Base-by-base conservation (phyloP, 768 basidiomycete species). In the Tricholoma sp. region DNA sequence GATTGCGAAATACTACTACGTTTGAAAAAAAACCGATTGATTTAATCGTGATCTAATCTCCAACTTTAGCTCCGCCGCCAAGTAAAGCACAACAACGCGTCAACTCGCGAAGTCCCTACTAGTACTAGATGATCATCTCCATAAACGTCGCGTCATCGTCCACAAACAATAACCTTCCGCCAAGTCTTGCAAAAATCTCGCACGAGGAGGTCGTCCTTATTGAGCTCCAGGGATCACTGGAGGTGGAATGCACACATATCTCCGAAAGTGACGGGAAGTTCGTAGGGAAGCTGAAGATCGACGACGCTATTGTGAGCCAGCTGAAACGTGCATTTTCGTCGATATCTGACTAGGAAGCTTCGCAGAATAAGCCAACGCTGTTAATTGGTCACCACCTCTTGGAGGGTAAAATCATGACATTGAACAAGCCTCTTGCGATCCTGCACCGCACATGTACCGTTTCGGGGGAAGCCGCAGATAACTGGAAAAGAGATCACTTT, bases 331-430 rank as follows among this genome's bases (percentile, higher is more conserved):
- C 5, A 49, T 31, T 10, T 46, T 27, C 24, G 24, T 56, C 24
- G 49, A 32, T 34, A 52, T 22, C 46, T 35, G 22, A 47, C 9
- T 57, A 50, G 47, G 35, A 49, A 22, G 24, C 34, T 43, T 41
- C 6, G 55, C 61, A 92, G 91, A 85, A 82, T 60, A 90, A 86
- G 62, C 85, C 91, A 3, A 92, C 85, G 2, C 78, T 98, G 5
- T 70, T 78, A 54, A 89, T 98, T 58, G 94, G 94, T 11, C 86
- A 95, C 71, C 93, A 97, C 65, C 77, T 94, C 29, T 83, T 98
- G 4, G 95, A 98, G 66, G 94, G 94, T 54, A 91, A 89, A 67
- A 77, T 96, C 58, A 78, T 83, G 32, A 76, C 72, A 46, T 77
- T 98, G 6, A 73, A 86, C 2, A 95, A 91, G 67, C 93, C 94